Percentiles rank a stretch among this genome's conserved stretches.
Conservation (phyloP, 192 early-diverging fungal species). For the Obelidium mucronatum region DNA sequence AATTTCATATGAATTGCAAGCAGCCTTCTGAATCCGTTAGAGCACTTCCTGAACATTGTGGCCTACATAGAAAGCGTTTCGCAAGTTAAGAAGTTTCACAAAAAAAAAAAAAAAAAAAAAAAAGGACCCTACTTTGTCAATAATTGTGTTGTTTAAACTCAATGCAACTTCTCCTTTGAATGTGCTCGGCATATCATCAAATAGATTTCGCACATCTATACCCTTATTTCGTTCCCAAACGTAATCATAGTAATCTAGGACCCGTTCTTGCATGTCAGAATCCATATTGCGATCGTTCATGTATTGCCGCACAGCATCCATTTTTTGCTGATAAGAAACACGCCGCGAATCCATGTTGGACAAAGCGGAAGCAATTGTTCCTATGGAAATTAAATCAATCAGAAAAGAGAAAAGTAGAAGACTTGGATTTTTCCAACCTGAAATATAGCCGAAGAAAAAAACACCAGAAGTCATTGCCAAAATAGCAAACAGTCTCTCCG, state of each 20-base stretch:
- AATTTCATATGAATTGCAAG: conserved; percentile 59
- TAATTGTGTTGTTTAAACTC: conserved; percentile 58
- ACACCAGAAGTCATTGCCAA: conserved; percentile 48
- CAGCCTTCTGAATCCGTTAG: conserved; percentile 53
- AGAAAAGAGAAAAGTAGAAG: conserved; percentile 4
- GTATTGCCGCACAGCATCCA: conserved; percentile 58
- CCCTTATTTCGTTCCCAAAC: conserved; percentile 61
- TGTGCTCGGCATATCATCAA: conserved; percentile 57
- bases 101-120: no score
- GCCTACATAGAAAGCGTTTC: conserved; percentile 22
- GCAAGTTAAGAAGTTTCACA: background rate
- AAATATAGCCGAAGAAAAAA: conserved; percentile 60
- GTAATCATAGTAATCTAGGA: conserved; percentile 60
- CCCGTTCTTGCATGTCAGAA: conserved; percentile 56
- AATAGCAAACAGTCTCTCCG: conserved; percentile 51
- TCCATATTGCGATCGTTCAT: conserved; percentile 60
- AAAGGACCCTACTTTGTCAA: conserved; percentile 50
- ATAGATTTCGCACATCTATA: conserved; percentile 52
- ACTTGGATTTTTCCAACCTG: conserved; percentile 36
- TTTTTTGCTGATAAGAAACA: conserved; percentile 59
- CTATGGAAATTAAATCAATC: background rate
- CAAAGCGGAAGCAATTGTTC: conserved; percentile 59
- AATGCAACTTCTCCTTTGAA: conserved; percentile 58
- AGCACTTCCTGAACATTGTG: conserved; percentile 51
- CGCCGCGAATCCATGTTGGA: conserved; percentile 61